A percentile compares a stretch with the other conserved stretches of the same genome.
These are phyloP conservation scores for Chrysoporthe austroafricana DNA, from an alignment of 2,329 filamentous ascomycete species.

Conservation along the genomic window DNA sequence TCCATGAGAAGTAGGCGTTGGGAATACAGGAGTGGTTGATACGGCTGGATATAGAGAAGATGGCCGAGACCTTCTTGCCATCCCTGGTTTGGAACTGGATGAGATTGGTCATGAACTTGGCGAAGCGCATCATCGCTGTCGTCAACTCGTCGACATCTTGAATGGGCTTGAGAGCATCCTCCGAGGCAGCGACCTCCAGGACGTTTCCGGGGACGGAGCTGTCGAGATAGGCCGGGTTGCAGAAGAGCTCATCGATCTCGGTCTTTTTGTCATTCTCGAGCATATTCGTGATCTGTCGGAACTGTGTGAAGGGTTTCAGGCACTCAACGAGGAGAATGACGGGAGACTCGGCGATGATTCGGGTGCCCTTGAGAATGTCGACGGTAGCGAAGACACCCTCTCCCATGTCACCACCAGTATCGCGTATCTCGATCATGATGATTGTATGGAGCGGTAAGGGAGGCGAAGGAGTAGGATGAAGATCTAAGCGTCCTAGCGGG, in stretches of 20 bases:
- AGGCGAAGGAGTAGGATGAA: too few relatives aligned
- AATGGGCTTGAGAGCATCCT: not conserved
- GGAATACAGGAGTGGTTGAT: conserved; percentile 37
- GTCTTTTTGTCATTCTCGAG: not conserved
- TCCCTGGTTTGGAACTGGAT: not conserved
- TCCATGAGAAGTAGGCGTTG: conserved; percentile 36
- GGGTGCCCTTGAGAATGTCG: conserved; percentile 9
- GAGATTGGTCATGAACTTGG: conserved; percentile 4
- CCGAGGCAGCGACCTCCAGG: not conserved
- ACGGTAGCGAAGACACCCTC: conserved; percentile 10
- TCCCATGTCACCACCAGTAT: not conserved
- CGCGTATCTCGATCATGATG: not conserved
- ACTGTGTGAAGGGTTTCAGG: not conserved
- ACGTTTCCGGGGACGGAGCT: not conserved
- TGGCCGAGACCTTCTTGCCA: not conserved
- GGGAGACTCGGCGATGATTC: not conserved
- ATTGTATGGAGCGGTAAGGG: too few relatives aligned
- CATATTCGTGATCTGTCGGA: too few relatives aligned
- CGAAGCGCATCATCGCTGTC: not conserved
- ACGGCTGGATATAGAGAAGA: conserved; percentile 19
- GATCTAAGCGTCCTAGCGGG: too few relatives aligned
- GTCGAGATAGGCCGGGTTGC: conserved; percentile 4
- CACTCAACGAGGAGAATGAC: not conserved
- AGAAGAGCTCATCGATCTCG: not conserved
- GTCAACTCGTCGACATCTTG: not conserved